These are phyloP conservation scores for Picocystis sp. DNA, from an alignment of 163 green algal genomes.

Conservation along the genomic window DNA sequence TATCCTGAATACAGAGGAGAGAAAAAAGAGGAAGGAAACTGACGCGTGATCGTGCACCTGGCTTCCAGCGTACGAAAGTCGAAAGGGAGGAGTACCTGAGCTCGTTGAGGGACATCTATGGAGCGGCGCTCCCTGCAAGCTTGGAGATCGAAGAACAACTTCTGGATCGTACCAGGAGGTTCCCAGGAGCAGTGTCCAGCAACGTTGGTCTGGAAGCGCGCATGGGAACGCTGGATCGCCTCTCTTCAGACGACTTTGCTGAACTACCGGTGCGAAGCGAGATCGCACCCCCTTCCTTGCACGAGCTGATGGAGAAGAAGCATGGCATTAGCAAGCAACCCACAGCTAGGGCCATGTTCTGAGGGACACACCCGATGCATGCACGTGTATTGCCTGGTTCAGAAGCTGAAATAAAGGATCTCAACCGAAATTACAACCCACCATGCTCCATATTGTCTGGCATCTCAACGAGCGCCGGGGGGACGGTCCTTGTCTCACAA, in stretches of 20 bases:
- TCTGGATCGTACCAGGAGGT: conserved; percentile 15
- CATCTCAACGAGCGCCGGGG: not conserved
- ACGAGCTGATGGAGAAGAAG: conserved; percentile 4
- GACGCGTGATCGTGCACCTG: too few relatives aligned
- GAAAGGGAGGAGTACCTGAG: not conserved
- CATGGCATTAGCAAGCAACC: conserved; percentile 3
- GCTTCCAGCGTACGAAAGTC: too few relatives aligned
- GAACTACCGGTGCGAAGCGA: conserved; percentile 4
- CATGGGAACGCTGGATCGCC: conserved; percentile 3
- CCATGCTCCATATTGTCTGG: not conserved
- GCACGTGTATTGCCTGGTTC: not conserved
- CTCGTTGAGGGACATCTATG: conserved; percentile 51
- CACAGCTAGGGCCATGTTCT: not conserved
- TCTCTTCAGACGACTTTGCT: not conserved
- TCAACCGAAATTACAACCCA: not conserved
- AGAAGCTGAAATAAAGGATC: not conserved
- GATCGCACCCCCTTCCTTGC: not conserved
- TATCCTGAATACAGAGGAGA: conserved; percentile 8
- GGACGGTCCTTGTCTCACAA: not conserved
- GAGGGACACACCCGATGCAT: not conserved
- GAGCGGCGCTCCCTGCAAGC: conserved; percentile 47
- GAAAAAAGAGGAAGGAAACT: conserved; percentile 12
- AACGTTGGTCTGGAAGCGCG: conserved; percentile 4
- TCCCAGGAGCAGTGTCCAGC: too few relatives aligned
- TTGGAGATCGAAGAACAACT: conserved; percentile 71